Base-by-base conservation (phyloP, 2,329 filamentous ascomycete genomes). In the Aspergillus eucalypticola region DNA sequence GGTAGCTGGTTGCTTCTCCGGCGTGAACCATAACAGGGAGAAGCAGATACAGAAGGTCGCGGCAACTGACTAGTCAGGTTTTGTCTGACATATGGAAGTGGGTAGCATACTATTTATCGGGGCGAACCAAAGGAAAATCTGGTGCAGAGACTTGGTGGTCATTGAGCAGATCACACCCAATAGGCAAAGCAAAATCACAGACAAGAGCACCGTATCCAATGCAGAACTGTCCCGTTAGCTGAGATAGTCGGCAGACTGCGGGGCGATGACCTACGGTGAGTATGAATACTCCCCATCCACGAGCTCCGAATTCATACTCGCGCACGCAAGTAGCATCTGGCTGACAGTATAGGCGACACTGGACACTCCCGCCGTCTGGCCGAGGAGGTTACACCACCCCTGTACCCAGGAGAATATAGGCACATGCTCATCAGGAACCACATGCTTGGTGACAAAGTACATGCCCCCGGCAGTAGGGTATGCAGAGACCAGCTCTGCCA, bases 391-490 rank as follows among this genome's bases (percentile, higher is more conserved):
- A 68, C 84, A 86, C 86, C 86, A 88, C n/a, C 86, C 86, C 58
- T 88, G 85, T 46, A 88, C 78, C 86, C 86, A 88, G 0, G 85
- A 82, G 79, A 85, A 88, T 11, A 87, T 81, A 2, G 86, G 83
- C 29, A 87, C 84, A 68, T 87, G 82, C 58, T 86, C 80, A 15
- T 79, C 75, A 8, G 86, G 86, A 2, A 88, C 85, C 35, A 88
- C 85, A 68, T 86, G 83, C 67, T 88, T 88, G 8, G 85, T 87
- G 35, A 88, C 85, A 70, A 88, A 89, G 72, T 88, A 88, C 85
- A 89, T 88, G 2, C 86, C 86, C 19, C 86, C 86, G 2, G 86
- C 86, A 2, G 86, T 89, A 35, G 86, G 86, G 73, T 88, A 88
- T 32, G 86, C 86, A 7, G 86, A 88, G 27, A 88, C 85, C 55